Percentiles rank a stretch among this genome's conserved stretches.
These are phyloP conservation scores for Fusarium nodosum DNA, from an alignment of 2,329 filamentous ascomycete species.

Conservation along the genomic window DNA sequence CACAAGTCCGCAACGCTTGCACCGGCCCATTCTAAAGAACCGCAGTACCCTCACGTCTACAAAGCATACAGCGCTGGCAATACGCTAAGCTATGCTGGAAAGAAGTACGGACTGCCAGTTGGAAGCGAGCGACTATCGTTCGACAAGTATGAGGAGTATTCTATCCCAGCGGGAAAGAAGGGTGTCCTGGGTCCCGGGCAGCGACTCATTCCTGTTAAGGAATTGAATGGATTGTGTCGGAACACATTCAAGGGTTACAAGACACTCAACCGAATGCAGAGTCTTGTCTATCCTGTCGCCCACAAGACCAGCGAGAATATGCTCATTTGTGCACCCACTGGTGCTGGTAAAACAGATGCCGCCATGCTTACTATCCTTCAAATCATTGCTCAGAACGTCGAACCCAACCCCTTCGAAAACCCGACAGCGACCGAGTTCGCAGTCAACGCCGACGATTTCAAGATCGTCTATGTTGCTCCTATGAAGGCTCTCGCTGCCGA, in stretches of 20 bases:
- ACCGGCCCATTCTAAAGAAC: constrained; percentile 77
- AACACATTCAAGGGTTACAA: constrained; percentile 97
- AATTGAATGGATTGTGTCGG: constrained; percentile 89
- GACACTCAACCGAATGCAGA: constrained; percentile 96
- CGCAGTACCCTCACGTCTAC: constrained; percentile 94
- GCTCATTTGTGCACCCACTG: constrained; percentile 97
- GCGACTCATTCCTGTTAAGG: constrained; percentile 81
- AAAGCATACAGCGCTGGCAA: constrained; percentile 87
- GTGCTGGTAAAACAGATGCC: constrained; percentile 98
- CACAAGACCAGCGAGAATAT: constrained; percentile 98
- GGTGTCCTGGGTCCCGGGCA: constrained; percentile 79
- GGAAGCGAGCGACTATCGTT: constrained; percentile 79
- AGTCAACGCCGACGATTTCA: constrained; percentile 90
- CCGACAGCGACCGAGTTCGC: constrained; percentile 81
- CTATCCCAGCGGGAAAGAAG: constrained; percentile 84
- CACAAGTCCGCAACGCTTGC: constrained; percentile 84
- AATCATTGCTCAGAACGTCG: constrained; percentile 86
- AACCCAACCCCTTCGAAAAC: constrained; percentile 83
- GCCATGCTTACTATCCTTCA: constrained; percentile 97
- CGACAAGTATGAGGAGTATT: constrained; percentile 89
- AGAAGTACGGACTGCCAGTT: constrained; percentile 83
- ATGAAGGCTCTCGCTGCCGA: constrained; percentile 99
- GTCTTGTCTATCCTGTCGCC: constrained; percentile 92
- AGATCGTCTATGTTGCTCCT: constrained; percentile 97
- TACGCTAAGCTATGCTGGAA: constrained; percentile 81